Evolutionary conservation across 2,329 filamentous ascomycete species (phyloP), one percentile per base, ranked within the genome.

Genomic region (Grosmannia clavigera): DNA sequence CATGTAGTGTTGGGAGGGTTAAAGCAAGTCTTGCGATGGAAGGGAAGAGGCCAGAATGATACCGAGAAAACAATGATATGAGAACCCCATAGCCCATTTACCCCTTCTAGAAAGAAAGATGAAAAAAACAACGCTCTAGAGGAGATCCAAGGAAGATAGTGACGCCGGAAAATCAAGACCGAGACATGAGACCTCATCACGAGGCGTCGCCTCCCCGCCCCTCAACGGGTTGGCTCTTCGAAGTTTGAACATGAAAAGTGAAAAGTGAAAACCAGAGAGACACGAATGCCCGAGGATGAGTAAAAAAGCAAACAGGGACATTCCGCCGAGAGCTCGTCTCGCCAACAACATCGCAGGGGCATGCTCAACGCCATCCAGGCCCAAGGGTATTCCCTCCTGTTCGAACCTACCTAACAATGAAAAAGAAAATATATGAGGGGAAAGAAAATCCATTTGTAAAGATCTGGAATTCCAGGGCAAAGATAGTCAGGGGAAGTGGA

Each of bases 281-380:
- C n/a, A 38, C 27, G 27, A 29, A 53, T n/a, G 51, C 22, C 51
- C 38, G 11, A 55, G 54, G 5, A 55, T 14, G n/a, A 43, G 35
- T n/a, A 11, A 35, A 55, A 27, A 38, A 22, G 16, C 14, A 43
- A 55, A 27, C 54, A 27, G 11, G 35, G 35, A 31, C 7, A 35
- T 19, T 1, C 22, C 27, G 35, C n/a, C 31, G 48, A 54, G 51
- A 33, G 51, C 54, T 57, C n/a, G 46, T 31, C 56, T 50, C 40
- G 56, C 46, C 56, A 27, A 43, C 5, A 46, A 58, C 53, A 58
- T 52, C 52, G n/a, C 27, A 53, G 51, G 5, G 51, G 35, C 16
- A 58, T 61, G 60, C 51, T 57, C 56, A 56, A 61, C 60, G 60
- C 60, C 60, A n/a, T 35, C 52, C 56, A 46, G 57, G 60, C n/a